Percentiles rank a stretch among this genome's conserved stretches.
These are phyloP conservation scores for Nectriaceae sp. DNA, from an alignment of 2,329 filamentous ascomycete genomes.

Conservation along the genomic window DNA sequence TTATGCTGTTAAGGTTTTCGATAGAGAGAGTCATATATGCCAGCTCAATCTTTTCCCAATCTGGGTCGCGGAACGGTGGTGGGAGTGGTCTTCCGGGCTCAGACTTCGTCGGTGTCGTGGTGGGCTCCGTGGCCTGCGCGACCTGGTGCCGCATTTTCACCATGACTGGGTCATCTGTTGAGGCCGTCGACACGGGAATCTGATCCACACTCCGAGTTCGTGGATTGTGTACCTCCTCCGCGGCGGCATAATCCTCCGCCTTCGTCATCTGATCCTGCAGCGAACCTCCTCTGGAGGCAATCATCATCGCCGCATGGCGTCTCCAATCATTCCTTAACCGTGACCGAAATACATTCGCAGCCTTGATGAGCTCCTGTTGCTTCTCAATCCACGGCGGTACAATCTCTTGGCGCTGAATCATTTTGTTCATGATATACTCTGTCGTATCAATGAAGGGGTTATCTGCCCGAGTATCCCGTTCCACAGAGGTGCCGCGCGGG, in stretches of 20 bases:
- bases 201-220: slow-evolving; percentile 43
- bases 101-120: slow-evolving; percentile 2
- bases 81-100: slow-evolving; percentile 31
- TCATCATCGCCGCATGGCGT: slow-evolving; percentile 76
- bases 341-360: slow-evolving; percentile 69
- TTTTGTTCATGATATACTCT: slow-evolving; percentile 98
- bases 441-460: slow-evolving; percentile 95
- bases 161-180: slow-evolving; percentile 52
- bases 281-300: slow-evolving; percentile 75
- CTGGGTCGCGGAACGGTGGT: slow-evolving; percentile 73
- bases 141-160: slow-evolving; percentile 43
- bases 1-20: slow-evolving; percentile 74
- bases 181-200: slow-evolving; percentile 47
- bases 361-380: slow-evolving; percentile 81
- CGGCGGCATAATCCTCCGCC: slow-evolving; percentile 73
- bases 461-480: slow-evolving; percentile 78
- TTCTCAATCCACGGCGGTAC: slow-evolving; percentile 99
- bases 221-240: slow-evolving; percentile 70
- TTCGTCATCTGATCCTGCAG: slow-evolving; percentile 71
- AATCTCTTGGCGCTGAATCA: slow-evolving; percentile 94
- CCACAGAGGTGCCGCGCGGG: slow-evolving; percentile 74
- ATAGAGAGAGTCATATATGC: slow-evolving; percentile 78
- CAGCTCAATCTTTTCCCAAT: slow-evolving; percentile 73
- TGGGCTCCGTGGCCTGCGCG: not conserved
- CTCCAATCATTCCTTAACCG: slow-evolving; percentile 83